Evolutionary conservation across 441 rosid genomes (phyloP).

Genomic region (Adansonia rubrostipa): DNA sequence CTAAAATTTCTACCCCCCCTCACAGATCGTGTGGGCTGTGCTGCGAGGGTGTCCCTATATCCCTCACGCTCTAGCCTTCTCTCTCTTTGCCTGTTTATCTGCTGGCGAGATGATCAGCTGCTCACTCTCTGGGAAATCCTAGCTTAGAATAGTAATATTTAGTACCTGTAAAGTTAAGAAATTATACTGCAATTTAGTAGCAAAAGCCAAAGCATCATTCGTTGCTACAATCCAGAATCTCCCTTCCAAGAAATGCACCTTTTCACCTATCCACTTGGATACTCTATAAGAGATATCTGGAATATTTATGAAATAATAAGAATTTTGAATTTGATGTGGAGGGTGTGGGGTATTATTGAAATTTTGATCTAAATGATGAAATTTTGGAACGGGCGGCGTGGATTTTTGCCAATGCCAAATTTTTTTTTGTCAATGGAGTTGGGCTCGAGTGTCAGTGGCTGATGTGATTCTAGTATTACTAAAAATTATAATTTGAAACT

Average conservation of each 20-base stretch:
- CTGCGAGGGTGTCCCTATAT: slow-evolving; percentile 6
- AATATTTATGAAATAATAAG: neutral
- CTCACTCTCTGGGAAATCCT: slow-evolving; percentile 9
- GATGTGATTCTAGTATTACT: too few species aligned
- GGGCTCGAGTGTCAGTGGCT: neutral
- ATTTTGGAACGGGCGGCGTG: neutral
- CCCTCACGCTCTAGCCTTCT: neutral
- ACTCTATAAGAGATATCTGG: neutral
- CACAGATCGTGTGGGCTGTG: slow-evolving; percentile 10
- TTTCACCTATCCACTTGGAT: neutral
- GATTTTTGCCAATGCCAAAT: neutral
- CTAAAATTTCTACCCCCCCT: neutral
- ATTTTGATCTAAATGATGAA: neutral
- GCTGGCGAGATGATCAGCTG: neutral
- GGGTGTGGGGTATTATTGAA: slow-evolving; percentile 17
- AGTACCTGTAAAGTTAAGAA: neutral
- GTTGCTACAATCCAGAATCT: neutral
- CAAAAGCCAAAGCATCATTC: neutral
- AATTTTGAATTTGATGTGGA: neutral
- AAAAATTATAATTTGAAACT: too few species aligned
- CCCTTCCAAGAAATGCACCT: neutral
- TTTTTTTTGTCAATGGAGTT: neutral
- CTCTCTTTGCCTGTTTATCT: neutral
- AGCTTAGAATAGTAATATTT: neutral
- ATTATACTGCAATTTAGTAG: too few species aligned